These are phyloP conservation scores for Trichoderma virens DNA, from an alignment of 495 filamentous ascomycete species.

Conservation along the genomic window DNA sequence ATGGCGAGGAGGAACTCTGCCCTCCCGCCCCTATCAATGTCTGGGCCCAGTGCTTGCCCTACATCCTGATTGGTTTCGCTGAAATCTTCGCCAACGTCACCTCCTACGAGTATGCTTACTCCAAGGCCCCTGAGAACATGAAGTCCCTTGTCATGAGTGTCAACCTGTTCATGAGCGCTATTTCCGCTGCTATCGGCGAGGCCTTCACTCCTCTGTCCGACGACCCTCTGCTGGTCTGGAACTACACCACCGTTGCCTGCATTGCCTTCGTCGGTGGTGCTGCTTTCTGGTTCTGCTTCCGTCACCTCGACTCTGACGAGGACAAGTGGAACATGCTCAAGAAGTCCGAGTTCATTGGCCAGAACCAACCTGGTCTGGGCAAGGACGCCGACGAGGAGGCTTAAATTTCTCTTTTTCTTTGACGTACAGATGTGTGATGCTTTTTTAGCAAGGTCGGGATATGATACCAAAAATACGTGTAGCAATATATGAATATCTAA, in stretches of 20 bases:
- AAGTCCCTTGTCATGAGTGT: constrained; percentile 57
- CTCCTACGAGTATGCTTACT: constrained; percentile 59
- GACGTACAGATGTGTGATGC: background rate
- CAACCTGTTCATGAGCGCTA: constrained; percentile 56
- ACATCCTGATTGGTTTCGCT: constrained; percentile 54
- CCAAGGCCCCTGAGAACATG: constrained; percentile 71
- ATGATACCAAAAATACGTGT: constrained; percentile 3
- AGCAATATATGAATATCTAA: background rate
- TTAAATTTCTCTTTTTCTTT: background rate
- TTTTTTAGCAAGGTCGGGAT: background rate
- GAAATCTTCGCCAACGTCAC: constrained; percentile 47
- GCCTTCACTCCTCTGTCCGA: constrained; percentile 51
- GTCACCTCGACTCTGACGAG: constrained; percentile 50
- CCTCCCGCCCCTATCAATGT: constrained; percentile 43
- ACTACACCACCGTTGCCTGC: constrained; percentile 54
- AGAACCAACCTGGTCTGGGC: constrained; percentile 10
- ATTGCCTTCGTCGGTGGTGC: constrained; percentile 46
- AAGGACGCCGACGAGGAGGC: background rate
- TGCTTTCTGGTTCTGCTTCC: constrained; percentile 52
- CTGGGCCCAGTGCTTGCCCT: constrained; percentile 51
- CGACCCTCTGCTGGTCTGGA: constrained; percentile 53
- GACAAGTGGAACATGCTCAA: constrained; percentile 54
- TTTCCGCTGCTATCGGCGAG: constrained; percentile 57
- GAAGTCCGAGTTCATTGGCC: constrained; percentile 30
- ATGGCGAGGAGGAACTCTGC: constrained; percentile 24